Percentiles rank a stretch among this genome's conserved stretches.
phyloP scores from a whole-genome alignment of 1,284 basidiomycete species.

The Sphagnurus paluster region DNA sequence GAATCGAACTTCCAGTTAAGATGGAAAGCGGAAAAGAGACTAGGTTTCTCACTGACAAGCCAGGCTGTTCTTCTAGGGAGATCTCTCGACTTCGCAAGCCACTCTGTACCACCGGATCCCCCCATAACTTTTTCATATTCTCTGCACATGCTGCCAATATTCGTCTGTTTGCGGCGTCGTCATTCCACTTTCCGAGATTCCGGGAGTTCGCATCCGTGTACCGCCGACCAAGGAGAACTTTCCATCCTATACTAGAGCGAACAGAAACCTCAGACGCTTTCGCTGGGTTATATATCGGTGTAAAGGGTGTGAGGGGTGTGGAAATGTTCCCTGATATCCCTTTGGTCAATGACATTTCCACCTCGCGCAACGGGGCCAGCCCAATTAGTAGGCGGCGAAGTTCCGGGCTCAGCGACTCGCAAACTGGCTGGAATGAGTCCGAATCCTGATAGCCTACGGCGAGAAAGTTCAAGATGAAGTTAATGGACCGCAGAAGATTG shows the following conservation, averaged over 20 bases:
- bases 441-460: conserved; percentile 16
- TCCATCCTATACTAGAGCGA: conserved; percentile 52
- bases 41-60: conserved; percentile 52
- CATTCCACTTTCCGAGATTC: conserved; percentile 33
- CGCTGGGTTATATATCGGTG: conserved; percentile 34
- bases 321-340: conserved; percentile 32
- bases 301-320: conserved; percentile 9
- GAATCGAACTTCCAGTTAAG: conserved; percentile 7
- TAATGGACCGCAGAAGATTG: conserved; percentile 61
- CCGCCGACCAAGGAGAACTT: conserved; percentile 32
- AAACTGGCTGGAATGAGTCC: conserved; percentile 18
- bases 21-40: conserved; percentile 2
- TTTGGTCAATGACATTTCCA: conserved; percentile 50
- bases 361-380: conserved; percentile 53
- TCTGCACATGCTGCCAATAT: conserved; percentile 55
- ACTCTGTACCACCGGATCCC: conserved; percentile 39
- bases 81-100: conserved; percentile 43
- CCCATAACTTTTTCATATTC: conserved; percentile 57
- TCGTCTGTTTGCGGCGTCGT: conserved; percentile 39
- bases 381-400: conserved; percentile 49
- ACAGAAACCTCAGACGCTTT: conserved; percentile 50
- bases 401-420: conserved; percentile 29
- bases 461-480: conserved; percentile 53
- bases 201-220: conserved; percentile 20
- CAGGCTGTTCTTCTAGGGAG: conserved; percentile 52